Percentiles rank a stretch among this genome's conserved stretches.
Conservation (phyloP, 2,329 filamentous ascomycete species). For the Fusarium sp. region DNA sequence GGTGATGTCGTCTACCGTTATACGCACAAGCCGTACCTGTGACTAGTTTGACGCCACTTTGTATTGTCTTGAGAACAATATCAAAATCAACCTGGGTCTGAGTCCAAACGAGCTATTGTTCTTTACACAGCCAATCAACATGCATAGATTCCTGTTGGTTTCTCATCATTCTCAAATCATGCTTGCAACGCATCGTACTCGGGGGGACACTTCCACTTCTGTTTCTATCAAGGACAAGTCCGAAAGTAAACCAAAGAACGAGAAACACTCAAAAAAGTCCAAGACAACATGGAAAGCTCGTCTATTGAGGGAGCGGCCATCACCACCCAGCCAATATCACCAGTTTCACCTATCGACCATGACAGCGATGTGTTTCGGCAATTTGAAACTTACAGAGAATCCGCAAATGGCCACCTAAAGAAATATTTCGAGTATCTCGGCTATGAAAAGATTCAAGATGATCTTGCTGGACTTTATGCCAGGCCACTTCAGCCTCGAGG, state of each 20-base stretch:
- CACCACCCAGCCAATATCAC: too few species aligned
- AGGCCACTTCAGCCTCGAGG: rapidly evolving
- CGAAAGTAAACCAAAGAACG: rapidly evolving
- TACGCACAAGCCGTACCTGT: neutral
- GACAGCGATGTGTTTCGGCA: neutral
- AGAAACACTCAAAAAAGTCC: rapidly evolving
- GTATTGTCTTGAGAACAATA: neutral
- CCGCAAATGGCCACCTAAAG: neutral
- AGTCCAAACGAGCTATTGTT: neutral
- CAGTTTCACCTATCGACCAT: rapidly evolving
- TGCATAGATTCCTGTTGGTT: rapidly evolving
- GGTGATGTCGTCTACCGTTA: neutral
- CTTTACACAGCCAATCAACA: neutral
- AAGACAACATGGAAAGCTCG: rapidly evolving
- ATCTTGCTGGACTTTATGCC: neutral
- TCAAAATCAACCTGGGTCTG: too few species aligned
- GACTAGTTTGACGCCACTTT: conserved; percentile 1
- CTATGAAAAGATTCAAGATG: rapidly evolving
- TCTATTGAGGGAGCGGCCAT: rapidly evolving
- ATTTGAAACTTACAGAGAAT: neutral
- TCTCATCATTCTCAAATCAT: neutral
- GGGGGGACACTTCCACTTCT: neutral
- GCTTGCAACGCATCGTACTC: too few species aligned
- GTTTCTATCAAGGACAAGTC: rapidly evolving
- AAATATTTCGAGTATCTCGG: neutral